These are phyloP conservation scores for Luffa acutangula DNA, from an alignment of 306 rosid genomes.

Conservation along the genomic window DNA sequence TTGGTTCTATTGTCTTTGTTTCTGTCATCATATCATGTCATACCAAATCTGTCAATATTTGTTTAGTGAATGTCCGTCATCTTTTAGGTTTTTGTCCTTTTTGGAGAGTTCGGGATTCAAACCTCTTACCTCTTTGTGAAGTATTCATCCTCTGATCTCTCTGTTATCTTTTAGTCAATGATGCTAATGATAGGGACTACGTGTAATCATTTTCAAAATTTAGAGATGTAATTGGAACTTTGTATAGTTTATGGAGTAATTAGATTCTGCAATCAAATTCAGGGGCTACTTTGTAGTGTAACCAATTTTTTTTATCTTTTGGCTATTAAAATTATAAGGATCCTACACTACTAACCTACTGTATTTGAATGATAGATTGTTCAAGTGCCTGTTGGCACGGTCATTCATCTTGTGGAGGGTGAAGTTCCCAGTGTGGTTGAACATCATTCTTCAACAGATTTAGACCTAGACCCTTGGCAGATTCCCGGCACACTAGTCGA, in stretches of 20 bases:
- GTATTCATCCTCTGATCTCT: too few species aligned
- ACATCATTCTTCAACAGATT: conserved; percentile 28
- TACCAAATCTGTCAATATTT: neutral
- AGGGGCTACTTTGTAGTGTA: neutral
- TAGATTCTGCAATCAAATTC: neutral
- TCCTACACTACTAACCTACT: neutral
- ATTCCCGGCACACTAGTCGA: conserved; percentile 62
- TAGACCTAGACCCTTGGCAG: conserved; percentile 93
- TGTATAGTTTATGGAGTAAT: neutral
- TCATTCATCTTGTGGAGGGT: conserved; percentile 67
- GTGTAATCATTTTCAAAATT: neutral
- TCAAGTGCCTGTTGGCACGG: conserved; percentile 78
- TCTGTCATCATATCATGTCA: neutral
- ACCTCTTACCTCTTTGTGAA: too few species aligned
- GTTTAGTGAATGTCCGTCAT: neutral
- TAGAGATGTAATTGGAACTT: neutral
- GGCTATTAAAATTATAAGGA: neutral
- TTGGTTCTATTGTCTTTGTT: neutral
- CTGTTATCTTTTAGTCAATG: neutral
- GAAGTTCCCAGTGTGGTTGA: conserved; percentile 40
- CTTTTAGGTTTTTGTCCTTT: too few species aligned
- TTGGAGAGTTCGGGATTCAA: too few species aligned
- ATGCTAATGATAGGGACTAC: neutral
- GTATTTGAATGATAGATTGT: conserved; percentile 38
- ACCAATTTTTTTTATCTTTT: neutral